phyloP scores from a whole-genome alignment of 2,329 filamentous ascomycete genomes.

The Aspergillus vadensis region DNA sequence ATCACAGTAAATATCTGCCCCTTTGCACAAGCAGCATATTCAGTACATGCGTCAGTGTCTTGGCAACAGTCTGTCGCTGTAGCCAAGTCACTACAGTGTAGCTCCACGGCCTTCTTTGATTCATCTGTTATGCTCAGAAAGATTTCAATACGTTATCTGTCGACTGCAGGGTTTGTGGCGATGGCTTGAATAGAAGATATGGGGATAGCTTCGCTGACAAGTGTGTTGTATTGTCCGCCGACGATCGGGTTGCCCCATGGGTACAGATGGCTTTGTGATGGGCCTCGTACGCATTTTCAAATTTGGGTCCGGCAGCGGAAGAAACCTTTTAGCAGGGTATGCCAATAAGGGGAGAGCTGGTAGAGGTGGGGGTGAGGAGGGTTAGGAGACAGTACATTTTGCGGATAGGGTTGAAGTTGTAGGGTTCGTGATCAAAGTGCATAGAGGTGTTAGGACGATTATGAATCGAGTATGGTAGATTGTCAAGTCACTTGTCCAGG shows the following conservation, averaged over 20 bases:
- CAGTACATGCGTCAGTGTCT: background rate
- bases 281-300: background rate
- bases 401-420: background rate
- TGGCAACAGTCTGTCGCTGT: background rate
- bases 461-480: background rate
- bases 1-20: background rate
- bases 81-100: background rate
- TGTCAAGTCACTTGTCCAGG: background rate
- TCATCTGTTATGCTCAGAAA: background rate
- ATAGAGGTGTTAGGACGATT: background rate
- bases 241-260: background rate
- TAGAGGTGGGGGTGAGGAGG: background rate
- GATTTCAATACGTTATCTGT: background rate
- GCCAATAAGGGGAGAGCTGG: background rate
- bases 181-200: background rate
- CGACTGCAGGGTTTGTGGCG: background rate
- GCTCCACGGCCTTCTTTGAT: background rate
- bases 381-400: background rate
- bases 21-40: background rate
- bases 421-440: background rate
- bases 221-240: background rate
- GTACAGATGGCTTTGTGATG: background rate
- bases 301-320: background rate
- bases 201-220: background rate
- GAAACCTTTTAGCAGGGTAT: background rate